Evolutionary conservation across 768 basidiomycete species (phyloP).

Genomic region (Russula olivacea): DNA sequence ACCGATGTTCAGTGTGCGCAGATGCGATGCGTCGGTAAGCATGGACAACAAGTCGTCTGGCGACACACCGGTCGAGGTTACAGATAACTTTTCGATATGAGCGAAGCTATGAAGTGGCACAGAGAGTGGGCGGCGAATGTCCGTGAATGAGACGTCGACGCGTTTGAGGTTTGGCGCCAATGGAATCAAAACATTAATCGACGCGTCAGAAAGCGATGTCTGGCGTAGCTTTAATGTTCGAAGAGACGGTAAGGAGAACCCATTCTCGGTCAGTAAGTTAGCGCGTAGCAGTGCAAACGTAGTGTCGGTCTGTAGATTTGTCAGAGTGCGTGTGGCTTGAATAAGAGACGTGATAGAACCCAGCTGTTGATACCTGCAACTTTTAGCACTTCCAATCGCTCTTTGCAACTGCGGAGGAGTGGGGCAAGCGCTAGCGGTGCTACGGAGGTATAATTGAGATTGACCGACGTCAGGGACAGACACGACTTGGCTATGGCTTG

Average conservation of each 20-base stretch:
- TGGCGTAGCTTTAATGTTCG: conserved; percentile 56
- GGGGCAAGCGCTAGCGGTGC: conserved; percentile 44
- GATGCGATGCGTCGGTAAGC: conserved; percentile 35
- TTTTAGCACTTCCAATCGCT: conserved; percentile 49
- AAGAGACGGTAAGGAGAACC: conserved; percentile 37
- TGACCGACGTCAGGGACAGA: conserved; percentile 41
- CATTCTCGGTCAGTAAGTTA: conserved; percentile 22
- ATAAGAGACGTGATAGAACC: conserved; percentile 33
- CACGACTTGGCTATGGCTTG: conserved; percentile 41
- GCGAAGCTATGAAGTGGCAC: conserved; percentile 14
- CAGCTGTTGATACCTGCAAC: conserved; percentile 56
- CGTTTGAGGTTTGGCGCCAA: conserved; percentile 47
- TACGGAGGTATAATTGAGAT: conserved; percentile 57
- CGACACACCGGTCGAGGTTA: conserved; percentile 50
- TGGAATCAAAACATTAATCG: conserved; percentile 39
- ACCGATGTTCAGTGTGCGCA: conserved; percentile 51
- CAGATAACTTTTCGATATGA: conserved; percentile 52
- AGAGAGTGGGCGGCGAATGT: conserved; percentile 37
- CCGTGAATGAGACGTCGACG: conserved; percentile 63
- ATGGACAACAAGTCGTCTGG: conserved; percentile 38
- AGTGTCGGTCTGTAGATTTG: conserved; percentile 47
- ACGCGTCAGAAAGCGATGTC: conserved; percentile 44
- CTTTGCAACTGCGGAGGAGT: conserved; percentile 37
- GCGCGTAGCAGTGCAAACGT: conserved; percentile 43
- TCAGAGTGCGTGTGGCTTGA: background rate